Conservation (phyloP, 2,329 filamentous ascomycete species). For the Colletotrichum navitas region DNA sequence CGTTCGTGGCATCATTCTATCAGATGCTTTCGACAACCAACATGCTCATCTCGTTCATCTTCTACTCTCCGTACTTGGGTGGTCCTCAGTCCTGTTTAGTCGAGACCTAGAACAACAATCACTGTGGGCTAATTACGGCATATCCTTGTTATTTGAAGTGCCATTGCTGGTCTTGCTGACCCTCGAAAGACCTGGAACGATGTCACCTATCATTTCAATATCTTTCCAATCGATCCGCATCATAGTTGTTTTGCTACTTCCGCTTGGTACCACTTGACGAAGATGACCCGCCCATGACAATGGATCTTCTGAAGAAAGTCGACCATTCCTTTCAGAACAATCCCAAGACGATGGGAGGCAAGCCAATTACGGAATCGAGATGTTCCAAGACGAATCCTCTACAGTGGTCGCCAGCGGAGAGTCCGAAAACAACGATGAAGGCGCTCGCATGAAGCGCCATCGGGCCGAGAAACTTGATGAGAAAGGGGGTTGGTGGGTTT, state of each 20-base stretch:
- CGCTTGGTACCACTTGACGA: neutral
- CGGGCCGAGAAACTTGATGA: slow-evolving; percentile 47
- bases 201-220: neutral
- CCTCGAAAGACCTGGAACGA: neutral
- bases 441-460: slow-evolving; percentile 46
- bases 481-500: slow-evolving; percentile 50
- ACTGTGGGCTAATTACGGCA: neutral
- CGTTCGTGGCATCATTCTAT: neutral
- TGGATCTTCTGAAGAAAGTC: slow-evolving; percentile 3
- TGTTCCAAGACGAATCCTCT: neutral
- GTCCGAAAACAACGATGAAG: slow-evolving; percentile 41
- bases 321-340: slow-evolving; percentile 5
- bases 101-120: neutral
- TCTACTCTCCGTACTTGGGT: slow-evolving; percentile 7
- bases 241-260: neutral
- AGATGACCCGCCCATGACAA: neutral
- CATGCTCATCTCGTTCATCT: slow-evolving; percentile 23
- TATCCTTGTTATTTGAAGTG: slow-evolving; percentile 1
- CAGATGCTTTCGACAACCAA: neutral
- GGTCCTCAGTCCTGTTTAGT: neutral
- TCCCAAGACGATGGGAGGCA: neutral
- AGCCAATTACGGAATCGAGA: slow-evolving; percentile 13
- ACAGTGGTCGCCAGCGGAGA: neutral
- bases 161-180: slow-evolving; percentile 1
- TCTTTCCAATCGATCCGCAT: slow-evolving; percentile 5